These are phyloP conservation scores for Austroboletus niveus DNA, from an alignment of 1,284 basidiomycete species.

Conservation along the genomic window DNA sequence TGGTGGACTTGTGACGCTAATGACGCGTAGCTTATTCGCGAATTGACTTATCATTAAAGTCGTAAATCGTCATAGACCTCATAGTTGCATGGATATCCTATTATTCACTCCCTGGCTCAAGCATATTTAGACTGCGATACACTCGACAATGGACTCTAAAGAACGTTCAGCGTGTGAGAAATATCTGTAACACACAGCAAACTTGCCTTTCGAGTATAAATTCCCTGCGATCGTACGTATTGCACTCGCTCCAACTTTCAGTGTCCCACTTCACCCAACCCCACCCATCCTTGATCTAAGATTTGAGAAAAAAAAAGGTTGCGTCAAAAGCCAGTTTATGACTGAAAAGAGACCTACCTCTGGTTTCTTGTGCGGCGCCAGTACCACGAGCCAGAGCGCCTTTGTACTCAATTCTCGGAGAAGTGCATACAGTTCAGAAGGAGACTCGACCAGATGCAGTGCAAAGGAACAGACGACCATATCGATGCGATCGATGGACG, in stretches of 20 bases:
- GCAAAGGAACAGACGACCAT: slow-evolving; percentile 73
- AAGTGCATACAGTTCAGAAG: slow-evolving; percentile 63
- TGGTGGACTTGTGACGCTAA: slow-evolving; percentile 24
- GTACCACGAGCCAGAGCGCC: slow-evolving; percentile 60
- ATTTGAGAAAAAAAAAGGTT: neutral
- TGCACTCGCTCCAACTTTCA: slow-evolving; percentile 48
- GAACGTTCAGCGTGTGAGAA: neutral
- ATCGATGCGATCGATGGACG: slow-evolving; percentile 39
- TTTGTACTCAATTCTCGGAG: slow-evolving; percentile 63
- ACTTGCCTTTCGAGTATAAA: slow-evolving; percentile 56
- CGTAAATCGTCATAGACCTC: slow-evolving; percentile 2
- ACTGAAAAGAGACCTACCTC: slow-evolving; percentile 42
- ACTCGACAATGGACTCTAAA: slow-evolving; percentile 31
- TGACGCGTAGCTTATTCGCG: slow-evolving; percentile 21
- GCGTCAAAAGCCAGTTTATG: neutral
- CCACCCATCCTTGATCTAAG: slow-evolving; percentile 67
- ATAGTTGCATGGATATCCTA: neutral
- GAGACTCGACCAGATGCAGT: slow-evolving; percentile 61
- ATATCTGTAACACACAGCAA: neutral
- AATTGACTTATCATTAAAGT: slow-evolving; percentile 14
- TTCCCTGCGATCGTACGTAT: slow-evolving; percentile 42
- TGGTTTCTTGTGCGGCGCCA: slow-evolving; percentile 75
- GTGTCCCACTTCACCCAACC: slow-evolving; percentile 71
- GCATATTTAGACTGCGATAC: slow-evolving; percentile 25
- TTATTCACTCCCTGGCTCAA: neutral